A percentile compares a stretch with the other conserved stretches of the same genome.
phyloP scores from a whole-genome alignment of 2,329 filamentous ascomycete species.

The Penicillium capsulatum region DNA sequence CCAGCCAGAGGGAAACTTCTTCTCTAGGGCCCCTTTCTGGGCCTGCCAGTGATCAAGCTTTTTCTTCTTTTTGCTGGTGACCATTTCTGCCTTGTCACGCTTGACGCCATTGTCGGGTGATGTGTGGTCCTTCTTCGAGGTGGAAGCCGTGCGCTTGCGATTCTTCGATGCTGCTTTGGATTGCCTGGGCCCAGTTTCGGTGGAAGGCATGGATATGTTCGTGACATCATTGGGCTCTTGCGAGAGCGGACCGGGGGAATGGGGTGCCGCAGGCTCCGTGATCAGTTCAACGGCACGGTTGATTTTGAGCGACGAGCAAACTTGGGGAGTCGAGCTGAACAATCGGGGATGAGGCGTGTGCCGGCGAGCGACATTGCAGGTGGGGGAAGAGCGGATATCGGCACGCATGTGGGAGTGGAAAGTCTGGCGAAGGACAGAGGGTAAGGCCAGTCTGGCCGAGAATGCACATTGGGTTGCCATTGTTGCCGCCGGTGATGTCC shows the following conservation, averaged over 20 bases:
- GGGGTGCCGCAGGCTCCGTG: neutral
- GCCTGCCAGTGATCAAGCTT: constrained; percentile 61
- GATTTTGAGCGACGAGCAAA: neutral
- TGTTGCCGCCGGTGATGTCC: neutral
- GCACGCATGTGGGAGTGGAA: constrained; percentile 22
- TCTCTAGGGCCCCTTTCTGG: constrained; percentile 68
- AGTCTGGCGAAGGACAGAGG: constrained; percentile 23
- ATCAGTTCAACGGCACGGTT: neutral
- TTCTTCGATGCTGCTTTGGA: neutral
- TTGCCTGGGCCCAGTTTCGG: neutral
- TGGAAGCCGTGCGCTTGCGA: neutral
- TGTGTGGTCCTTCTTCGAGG: constrained; percentile 1
- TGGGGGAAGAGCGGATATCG: constrained; percentile 8
- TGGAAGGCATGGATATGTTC: neutral
- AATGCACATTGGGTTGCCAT: constrained; percentile 24
- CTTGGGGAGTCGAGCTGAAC: constrained; percentile 7
- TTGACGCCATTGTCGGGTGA: constrained; percentile 4
- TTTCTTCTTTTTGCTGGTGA: constrained; percentile 22
- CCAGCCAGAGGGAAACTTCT: constrained; percentile 79
- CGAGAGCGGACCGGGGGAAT: neutral
- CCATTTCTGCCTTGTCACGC: constrained; percentile 5
- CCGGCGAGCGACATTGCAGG: constrained; percentile 4
- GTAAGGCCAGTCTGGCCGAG: constrained; percentile 25
- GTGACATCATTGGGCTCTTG: neutral
- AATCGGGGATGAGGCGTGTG: constrained; percentile 7